Evolutionary conservation across 192 early-diverging fungal genomes (phyloP), one percentile per base, ranked within the genome.

Genomic region (Mortierella antarctica): DNA sequence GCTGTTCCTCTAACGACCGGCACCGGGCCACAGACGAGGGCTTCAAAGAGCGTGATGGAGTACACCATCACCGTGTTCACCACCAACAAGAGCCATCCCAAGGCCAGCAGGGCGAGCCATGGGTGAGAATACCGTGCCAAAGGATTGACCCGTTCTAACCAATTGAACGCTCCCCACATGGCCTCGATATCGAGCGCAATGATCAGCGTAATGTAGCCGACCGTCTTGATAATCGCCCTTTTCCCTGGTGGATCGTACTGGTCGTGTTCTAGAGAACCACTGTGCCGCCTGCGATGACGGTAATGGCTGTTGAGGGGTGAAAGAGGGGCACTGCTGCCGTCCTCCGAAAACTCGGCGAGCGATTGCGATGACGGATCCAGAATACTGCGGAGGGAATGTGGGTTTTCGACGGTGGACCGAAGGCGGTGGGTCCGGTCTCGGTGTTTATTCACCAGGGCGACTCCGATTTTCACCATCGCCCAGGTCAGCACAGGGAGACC

Each of bases 21-120:
- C 0, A 80, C 70, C 6, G 69, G 62, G 0, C 70, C 77, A 31
- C 41, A 67, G 31, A 80, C 52, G 18, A 13, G 31, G 0, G 57
- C 45, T n/a, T 80, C 77, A 0, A 80, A 40, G 4, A 46, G 41
- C 15, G 77, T 80, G 11, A 39, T 41, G 41, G 68, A n/a, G 18
- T 63, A 80, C 4, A 80, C 65, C 7, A 60, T 49, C 6, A 72
- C 15, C 5, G 77, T 80, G 47, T 80, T 67, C 20, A 80, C 59
- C 21, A 72, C 47, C 39, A 53, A 45, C 5, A 80, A 44, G 7
- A 72, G n/a, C 11, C 54, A 12, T 0, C 44, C 58, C 6, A 80
- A 42, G 18, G 59, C 69, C 8, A 57, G 14, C 11, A 80, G 10
- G 10, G 68, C 63, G 11, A 80, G 47, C 77, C 77, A 80, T 15